Evolutionary conservation across 2,329 filamentous ascomycete genomes (phyloP), one percentile per base, ranked within the genome.

Genomic region (Hypoxylon sp.): DNA sequence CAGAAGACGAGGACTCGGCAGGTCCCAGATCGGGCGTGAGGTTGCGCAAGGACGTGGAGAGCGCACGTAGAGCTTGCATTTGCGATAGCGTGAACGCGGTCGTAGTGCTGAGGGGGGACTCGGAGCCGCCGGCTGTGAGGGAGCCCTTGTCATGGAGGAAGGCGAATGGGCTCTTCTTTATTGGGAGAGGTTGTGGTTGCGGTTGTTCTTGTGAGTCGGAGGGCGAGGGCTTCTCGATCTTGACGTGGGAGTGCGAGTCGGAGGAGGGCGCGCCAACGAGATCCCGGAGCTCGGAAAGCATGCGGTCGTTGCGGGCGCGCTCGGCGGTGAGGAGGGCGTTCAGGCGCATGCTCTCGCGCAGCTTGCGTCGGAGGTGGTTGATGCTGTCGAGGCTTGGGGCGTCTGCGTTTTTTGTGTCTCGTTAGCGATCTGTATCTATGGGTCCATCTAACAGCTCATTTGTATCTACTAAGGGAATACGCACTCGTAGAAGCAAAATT

Each of bases 21-120:
- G 59, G 52, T 2, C 52, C 76, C 26, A 96, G 79, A 62, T 89
- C 87, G 0, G 91, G 88, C 64, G 89, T 82, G 34, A 97, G 80
- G 11, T 85, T 84, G 8, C 87, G 82, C 50, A 97, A 81, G 6
- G 81, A 81, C 3, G 77, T 75, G 2, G 84, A 87, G 20, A 96
- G 82, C 6, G 87, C 81, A 61, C 91, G 88, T 47, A 99, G 82
- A 0, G 92, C 88, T 26, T 93, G 92, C 19, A 97, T 82, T 75
- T 98, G 94, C 1, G 90, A 91, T 19, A 96, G 83, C 0, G 92
- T 89, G 76, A 97, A 97, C 15, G 87, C 85, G 0, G 91, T 86
- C 17, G 91, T 92, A 3, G 91, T 92, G 10, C 86, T 85, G 26
- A 93, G 81, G 10, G 90, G 85, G 4, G 81, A 80, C 41, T 82